Conservation (phyloP, 345 rosid genomes). For the Mangifera indica region DNA sequence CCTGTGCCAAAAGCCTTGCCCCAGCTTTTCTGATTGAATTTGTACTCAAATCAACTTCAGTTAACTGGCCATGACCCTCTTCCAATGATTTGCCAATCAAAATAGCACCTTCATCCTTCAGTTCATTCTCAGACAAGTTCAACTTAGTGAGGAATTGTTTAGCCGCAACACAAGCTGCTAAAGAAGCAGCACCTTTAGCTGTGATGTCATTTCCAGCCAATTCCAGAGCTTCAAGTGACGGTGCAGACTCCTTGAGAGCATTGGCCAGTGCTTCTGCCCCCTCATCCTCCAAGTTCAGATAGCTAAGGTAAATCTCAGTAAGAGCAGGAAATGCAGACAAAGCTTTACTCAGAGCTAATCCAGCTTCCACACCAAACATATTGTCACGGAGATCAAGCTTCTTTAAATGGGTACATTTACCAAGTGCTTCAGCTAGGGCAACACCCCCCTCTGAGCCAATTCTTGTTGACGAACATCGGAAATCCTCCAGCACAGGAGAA, state of each 20-base stretch:
- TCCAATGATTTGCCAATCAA: constrained; percentile 62
- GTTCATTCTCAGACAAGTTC: constrained; percentile 81
- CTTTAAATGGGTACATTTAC: constrained; percentile 53
- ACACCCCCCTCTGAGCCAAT: constrained; percentile 82
- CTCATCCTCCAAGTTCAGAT: constrained; percentile 82
- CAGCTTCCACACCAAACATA: constrained; percentile 86
- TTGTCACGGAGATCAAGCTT: constrained; percentile 91
- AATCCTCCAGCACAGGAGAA: constrained; percentile 64
- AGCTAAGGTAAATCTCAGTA: constrained; percentile 76
- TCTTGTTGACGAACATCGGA: constrained; percentile 81
- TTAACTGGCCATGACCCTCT: constrained; percentile 59
- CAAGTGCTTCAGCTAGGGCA: constrained; percentile 72
- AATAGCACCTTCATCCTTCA: constrained; percentile 86
- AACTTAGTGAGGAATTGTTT: constrained; percentile 68
- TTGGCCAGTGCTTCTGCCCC: constrained; percentile 60
- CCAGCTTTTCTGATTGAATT: constrained; percentile 70
- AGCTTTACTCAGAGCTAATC: constrained; percentile 60
- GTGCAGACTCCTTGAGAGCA: constrained; percentile 63
- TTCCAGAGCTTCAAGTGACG: constrained; percentile 74
- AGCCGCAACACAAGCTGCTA: constrained; percentile 60
- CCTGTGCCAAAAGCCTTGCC: constrained; percentile 63
- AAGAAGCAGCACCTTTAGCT: constrained; percentile 44
- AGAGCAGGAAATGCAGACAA: constrained; percentile 45
- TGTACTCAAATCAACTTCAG: constrained; percentile 72
- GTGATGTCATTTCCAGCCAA: constrained; percentile 91